Evolutionary conservation across 257 asterid genomes (phyloP), one percentile per base, ranked within the genome.

Genomic region (Fraxinus pennsylvanica): DNA sequence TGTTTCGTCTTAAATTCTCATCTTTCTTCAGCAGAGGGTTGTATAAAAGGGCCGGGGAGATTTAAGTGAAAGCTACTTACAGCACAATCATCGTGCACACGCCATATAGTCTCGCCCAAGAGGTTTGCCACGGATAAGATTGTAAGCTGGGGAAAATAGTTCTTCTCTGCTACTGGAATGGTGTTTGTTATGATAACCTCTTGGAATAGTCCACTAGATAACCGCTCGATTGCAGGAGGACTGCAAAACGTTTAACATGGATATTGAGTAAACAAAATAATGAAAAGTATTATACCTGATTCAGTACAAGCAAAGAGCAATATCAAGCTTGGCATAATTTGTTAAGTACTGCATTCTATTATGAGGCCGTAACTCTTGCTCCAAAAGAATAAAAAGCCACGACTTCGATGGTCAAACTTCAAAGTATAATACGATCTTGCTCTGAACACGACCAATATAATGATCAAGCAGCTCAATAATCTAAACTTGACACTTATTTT

Each of bases 181-280:
- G 98, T 94, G 87, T 94, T 94, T 45, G 98, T 94, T 72, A 94
- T 79, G 76, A 94, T 94, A 52, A 94, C 98, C 90, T 94, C 98
- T 84, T 94, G 98, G 83, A 94, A 92, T 45, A 94, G 87, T 71
- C 98, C 98, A 70, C 97, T 86, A 29, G 98, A 94, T 82, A 94
- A 83, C 85, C 98, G 89, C 85, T 94, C 97, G 73, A 94, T 85
- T 15, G 97, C 98, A 6, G 98, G 97, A 77, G 98, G 98, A 79
- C 98, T 94, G 92, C 85, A 85, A 80, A 81, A 85, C 29, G 68
- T 39, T 21, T 29, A 72, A 15, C 41, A 75, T 81, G 33, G 45
- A n/a, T 66, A 73, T 41, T 32, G 21, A 54, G 71, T 63, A 30
- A 32, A 66, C 19, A 73, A 10, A 4, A 73, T 47, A 73, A 17